phyloP scores from a whole-genome alignment of 441 rosid species.

The Populus tomentosa region DNA sequence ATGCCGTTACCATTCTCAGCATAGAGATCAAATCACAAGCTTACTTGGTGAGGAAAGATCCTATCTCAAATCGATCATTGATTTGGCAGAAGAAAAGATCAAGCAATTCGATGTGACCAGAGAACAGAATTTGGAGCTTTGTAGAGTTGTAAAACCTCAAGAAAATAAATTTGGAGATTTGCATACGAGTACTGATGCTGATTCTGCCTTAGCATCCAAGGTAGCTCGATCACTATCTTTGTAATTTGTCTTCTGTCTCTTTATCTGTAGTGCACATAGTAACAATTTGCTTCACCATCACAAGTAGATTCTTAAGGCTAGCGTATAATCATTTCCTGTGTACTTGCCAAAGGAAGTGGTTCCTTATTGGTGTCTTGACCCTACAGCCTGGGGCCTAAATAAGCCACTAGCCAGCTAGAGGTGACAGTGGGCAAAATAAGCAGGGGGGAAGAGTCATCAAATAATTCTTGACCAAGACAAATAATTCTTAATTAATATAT shows the following conservation, averaged over 20 bases:
- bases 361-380: not conserved
- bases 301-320: slow-evolving; percentile 1
- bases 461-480: not conserved
- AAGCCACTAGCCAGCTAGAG: not conserved
- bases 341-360: not conserved
- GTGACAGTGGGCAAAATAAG: not conserved
- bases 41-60: slow-evolving; percentile 64
- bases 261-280: not conserved
- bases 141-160: slow-evolving; percentile 34
- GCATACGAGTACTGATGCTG: slow-evolving; percentile 41
- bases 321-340: not conserved
- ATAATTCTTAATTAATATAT: not conserved
- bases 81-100: slow-evolving; percentile 47
- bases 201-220: slow-evolving; percentile 34
- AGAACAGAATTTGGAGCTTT: slow-evolving; percentile 29
- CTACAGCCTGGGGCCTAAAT: not conserved
- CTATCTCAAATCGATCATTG: slow-evolving; percentile 38
- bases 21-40: slow-evolving; percentile 46
- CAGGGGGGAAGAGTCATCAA: not conserved
- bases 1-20: slow-evolving; percentile 54
- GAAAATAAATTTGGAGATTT: slow-evolving; percentile 64
- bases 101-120: slow-evolving; percentile 29
- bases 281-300: not conserved
- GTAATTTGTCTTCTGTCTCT: not conserved
- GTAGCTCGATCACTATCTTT: slow-evolving; percentile 18